A percentile compares a stretch with the other conserved stretches of the same genome.
These are phyloP conservation scores for Penicillium steckii DNA, from an alignment of 495 filamentous ascomycete species.

Conservation along the genomic window DNA sequence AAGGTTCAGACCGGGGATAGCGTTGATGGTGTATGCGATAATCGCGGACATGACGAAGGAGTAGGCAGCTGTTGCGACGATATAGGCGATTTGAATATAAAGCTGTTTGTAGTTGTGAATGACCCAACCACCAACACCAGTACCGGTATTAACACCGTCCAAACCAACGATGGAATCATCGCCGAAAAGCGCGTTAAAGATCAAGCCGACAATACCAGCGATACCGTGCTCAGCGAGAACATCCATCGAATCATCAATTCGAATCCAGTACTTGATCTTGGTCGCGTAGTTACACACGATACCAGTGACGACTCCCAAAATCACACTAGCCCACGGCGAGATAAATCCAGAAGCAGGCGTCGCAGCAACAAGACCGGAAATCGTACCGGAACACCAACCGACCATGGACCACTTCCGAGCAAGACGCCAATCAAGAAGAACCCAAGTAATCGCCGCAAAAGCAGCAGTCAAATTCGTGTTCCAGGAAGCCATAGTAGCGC, in stretches of 20 bases:
- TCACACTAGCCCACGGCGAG: conserved; percentile 83
- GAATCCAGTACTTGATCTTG: conserved; percentile 95
- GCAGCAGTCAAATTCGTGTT: conserved; percentile 91
- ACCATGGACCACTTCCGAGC: conserved; percentile 99
- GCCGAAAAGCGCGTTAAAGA: conserved; percentile 91
- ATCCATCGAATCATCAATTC: conserved; percentile 96
- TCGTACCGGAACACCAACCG: conserved; percentile 95
- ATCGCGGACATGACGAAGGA: conserved; percentile 81
- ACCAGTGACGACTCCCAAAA: conserved; percentile 82
- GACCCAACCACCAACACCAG: conserved; percentile 73
- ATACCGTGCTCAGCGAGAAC: conserved; percentile 98
- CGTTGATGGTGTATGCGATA: conserved; percentile 82
- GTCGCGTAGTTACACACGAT: conserved; percentile 91
- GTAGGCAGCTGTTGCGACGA: conserved; percentile 72
- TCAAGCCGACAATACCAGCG: conserved; percentile 86
- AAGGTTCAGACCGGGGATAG: conserved; percentile 85
- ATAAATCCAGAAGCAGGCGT: conserved; percentile 89
- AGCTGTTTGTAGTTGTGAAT: conserved; percentile 87
- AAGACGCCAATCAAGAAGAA: conserved; percentile 88
- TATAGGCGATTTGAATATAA: conserved; percentile 89
- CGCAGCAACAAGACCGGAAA: conserved; percentile 85
- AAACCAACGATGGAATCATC: conserved; percentile 88
- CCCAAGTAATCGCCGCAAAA: conserved; percentile 86
- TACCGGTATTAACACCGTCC: conserved; percentile 84
- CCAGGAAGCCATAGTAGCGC: conserved; percentile 96